These are phyloP conservation scores for Metschnikowia continentalis DNA, from an alignment of 805 yeast genomes.

Conservation along the genomic window DNA sequence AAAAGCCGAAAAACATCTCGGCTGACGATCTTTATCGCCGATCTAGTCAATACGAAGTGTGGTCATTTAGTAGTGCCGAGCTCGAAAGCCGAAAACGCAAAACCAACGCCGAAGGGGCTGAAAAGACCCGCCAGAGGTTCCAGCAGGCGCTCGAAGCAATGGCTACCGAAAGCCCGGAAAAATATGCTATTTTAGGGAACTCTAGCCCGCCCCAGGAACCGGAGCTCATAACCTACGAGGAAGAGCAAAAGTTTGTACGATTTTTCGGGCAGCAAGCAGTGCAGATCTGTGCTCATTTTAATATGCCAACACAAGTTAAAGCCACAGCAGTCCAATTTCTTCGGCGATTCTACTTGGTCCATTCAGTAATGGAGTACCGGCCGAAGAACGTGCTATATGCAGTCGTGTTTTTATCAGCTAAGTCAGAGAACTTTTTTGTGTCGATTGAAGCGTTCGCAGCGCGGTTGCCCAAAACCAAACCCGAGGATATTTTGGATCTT, in stretches of 20 bases:
- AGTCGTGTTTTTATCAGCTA: slow-evolving; percentile 86
- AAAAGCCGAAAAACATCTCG: slow-evolving; percentile 33
- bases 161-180: slow-evolving; percentile 22
- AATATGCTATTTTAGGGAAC: slow-evolving; percentile 26
- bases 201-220: slow-evolving; percentile 31
- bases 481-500: slow-evolving; percentile 63
- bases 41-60: slow-evolving; percentile 74
- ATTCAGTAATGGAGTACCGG: slow-evolving; percentile 82
- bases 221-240: slow-evolving; percentile 55
- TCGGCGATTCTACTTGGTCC: slow-evolving; percentile 70
- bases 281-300: slow-evolving; percentile 66
- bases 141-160: slow-evolving; percentile 19
- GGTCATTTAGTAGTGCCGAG: slow-evolving; percentile 74
- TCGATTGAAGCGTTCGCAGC: slow-evolving; percentile 76
- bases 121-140: slow-evolving; percentile 30
- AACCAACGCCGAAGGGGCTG: slow-evolving; percentile 55
- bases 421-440: slow-evolving; percentile 86
- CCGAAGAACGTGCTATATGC: slow-evolving; percentile 73
- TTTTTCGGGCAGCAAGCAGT: slow-evolving; percentile 71
- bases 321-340: slow-evolving; percentile 85
- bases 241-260: slow-evolving; percentile 63
- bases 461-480: slow-evolving; percentile 62
- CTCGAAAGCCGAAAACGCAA: slow-evolving; percentile 45
- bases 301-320: slow-evolving; percentile 82
- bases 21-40: slow-evolving; percentile 87